Conservation (phyloP, 306 rosid genomes). For the Alnus rubra region DNA sequence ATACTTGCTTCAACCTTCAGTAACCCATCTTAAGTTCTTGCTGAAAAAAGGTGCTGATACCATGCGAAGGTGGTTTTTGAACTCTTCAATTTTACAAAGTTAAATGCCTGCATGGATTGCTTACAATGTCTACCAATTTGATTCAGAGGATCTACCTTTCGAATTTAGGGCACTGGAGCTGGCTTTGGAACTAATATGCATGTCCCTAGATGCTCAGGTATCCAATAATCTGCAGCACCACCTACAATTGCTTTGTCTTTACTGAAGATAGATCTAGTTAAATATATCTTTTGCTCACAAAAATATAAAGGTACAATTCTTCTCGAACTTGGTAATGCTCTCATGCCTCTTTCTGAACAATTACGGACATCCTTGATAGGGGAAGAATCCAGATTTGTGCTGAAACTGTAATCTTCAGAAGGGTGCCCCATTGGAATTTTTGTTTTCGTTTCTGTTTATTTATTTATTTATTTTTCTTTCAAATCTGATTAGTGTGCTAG, state of each 20-base stretch:
- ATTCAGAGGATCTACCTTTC: conserved; percentile 89
- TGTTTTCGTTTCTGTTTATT: background rate
- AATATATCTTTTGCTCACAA: background rate
- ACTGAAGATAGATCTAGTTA: background rate
- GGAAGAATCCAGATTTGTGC: background rate
- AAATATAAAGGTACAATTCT: background rate
- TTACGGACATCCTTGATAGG: background rate
- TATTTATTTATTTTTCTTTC: background rate
- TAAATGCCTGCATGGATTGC: conserved; percentile 26
- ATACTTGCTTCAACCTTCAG: conserved; percentile 15
- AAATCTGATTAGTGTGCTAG: background rate
- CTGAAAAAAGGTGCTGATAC: conserved; percentile 6
- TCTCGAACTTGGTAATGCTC: background rate
- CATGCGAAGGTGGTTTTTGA: conserved; percentile 1
- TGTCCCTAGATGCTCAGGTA: conserved; percentile 93
- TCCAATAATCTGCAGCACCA: conserved; percentile 21
- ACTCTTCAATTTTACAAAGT: background rate
- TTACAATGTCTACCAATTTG: conserved; percentile 36
- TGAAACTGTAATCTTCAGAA: background rate
- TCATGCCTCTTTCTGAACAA: background rate
- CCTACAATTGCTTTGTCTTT: background rate
- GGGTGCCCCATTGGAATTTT: background rate
- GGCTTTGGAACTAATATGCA: conserved; percentile 89
- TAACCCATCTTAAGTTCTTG: conserved; percentile 13
- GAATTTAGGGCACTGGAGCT: conserved; percentile 91